Percentiles rank a stretch among this genome's conserved stretches.
Evolutionary conservation across 1,284 basidiomycete species (phyloP).

Genomic region (Anthracocystis panici-leucophaei): DNA sequence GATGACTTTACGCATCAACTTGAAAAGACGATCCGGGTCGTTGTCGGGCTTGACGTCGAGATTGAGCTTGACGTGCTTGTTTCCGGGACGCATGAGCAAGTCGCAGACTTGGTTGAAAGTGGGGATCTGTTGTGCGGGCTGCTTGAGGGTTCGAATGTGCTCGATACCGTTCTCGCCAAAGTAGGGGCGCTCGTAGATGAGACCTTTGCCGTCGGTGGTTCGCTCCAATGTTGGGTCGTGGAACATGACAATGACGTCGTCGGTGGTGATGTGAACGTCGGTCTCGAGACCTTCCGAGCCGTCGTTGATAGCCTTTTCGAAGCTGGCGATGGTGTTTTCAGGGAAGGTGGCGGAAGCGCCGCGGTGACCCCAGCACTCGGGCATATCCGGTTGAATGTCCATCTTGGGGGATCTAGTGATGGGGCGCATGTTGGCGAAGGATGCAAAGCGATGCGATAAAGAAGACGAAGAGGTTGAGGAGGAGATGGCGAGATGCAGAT

Average conservation of each 20-base stretch:
- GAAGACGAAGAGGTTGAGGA: constrained; percentile 6
- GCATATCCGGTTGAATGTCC: constrained; percentile 52
- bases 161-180: constrained; percentile 77
- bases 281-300: constrained; percentile 70
- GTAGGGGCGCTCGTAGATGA: constrained; percentile 73
- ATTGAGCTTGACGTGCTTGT: constrained; percentile 68
- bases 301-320: constrained; percentile 66
- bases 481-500: constrained; percentile 1
- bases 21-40: constrained; percentile 86
- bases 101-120: constrained; percentile 65
- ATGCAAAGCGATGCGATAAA: not conserved
- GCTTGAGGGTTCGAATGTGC: constrained; percentile 82
- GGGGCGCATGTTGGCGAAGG: constrained; percentile 50
- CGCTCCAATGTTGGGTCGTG: constrained; percentile 81
- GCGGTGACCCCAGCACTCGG: constrained; percentile 67
- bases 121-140: constrained; percentile 75
- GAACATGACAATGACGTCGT: constrained; percentile 92
- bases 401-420: constrained; percentile 58
- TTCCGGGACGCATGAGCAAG: constrained; percentile 64
- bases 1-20: constrained; percentile 83
- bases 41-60: constrained; percentile 94
- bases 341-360: constrained; percentile 69
- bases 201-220: constrained; percentile 74
- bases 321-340: constrained; percentile 68
- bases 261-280: constrained; percentile 96